Percentiles rank a stretch among this genome's conserved stretches.
phyloP scores from a whole-genome alignment of 345 rosid genomes.

The Lepidium aucheri region DNA sequence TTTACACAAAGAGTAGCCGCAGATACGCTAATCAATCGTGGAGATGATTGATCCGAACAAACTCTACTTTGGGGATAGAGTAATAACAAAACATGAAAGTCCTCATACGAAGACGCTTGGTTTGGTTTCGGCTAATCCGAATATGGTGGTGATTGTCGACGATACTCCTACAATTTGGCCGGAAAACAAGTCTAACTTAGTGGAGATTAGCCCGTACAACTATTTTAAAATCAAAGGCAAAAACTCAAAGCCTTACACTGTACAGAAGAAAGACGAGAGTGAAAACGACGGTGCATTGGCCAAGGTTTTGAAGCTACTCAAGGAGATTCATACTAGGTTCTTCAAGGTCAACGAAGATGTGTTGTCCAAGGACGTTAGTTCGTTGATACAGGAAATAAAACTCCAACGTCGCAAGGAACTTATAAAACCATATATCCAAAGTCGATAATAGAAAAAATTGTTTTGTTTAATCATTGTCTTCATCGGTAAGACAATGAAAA shows the following conservation, averaged over 20 bases:
- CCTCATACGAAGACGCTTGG: constrained; percentile 9
- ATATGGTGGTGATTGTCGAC: constrained; percentile 14
- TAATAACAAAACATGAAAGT: constrained; percentile 11
- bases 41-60: constrained; percentile 8
- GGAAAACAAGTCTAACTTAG: background rate
- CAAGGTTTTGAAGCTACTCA: constrained; percentile 31
- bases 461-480: background rate
- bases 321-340: background rate
- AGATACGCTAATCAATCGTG: background rate
- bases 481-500: background rate
- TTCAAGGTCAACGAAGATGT: constrained; percentile 2
- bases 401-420: background rate
- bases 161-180: constrained; percentile 7
- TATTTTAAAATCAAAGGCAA: constrained; percentile 35
- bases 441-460: background rate
- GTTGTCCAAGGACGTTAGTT: constrained; percentile 8
- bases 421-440: background rate
- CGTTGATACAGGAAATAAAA: constrained; percentile 4
- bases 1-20: constrained; percentile 13
- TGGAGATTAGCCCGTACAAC: constrained; percentile 30
- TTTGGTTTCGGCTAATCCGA: constrained; percentile 13
- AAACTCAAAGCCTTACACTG: constrained; percentile 29
- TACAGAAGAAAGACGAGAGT: constrained; percentile 39
- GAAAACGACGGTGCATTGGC: constrained; percentile 28
- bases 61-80: constrained; percentile 4